Conservation (phyloP, 768 basidiomycete species). For the Russula compacta region DNA sequence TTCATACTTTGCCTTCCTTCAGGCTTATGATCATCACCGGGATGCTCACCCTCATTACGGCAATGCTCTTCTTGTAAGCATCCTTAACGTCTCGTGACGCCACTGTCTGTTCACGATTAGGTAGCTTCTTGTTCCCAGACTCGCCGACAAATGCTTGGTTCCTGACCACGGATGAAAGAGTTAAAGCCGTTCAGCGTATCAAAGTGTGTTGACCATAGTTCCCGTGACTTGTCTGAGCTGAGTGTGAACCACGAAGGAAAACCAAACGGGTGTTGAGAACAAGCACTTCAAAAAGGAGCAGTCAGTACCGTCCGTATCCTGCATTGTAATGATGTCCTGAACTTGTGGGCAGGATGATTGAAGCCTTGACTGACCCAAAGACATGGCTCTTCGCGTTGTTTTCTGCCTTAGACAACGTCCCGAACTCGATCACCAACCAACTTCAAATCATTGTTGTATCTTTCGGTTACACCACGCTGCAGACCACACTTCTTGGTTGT, state of each 20-base stretch:
- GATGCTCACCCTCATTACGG: slow-evolving; percentile 42
- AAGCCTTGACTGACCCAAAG: slow-evolving; percentile 59
- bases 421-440: slow-evolving; percentile 62
- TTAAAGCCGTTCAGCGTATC: slow-evolving; percentile 53
- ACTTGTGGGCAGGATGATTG: slow-evolving; percentile 42
- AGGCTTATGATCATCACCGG: slow-evolving; percentile 71
- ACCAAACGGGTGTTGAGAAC: slow-evolving; percentile 77
- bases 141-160: slow-evolving; percentile 72
- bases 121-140: slow-evolving; percentile 62
- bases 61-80: slow-evolving; percentile 46
- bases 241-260: slow-evolving; percentile 33
- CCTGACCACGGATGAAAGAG: slow-evolving; percentile 54
- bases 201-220: slow-evolving; percentile 35
- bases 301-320: slow-evolving; percentile 33
- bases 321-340: background rate
- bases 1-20: slow-evolving; percentile 9
- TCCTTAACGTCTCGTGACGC: background rate
- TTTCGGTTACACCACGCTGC: slow-evolving; percentile 53
- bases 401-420: slow-evolving; percentile 49
- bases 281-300: slow-evolving; percentile 75
- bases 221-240: background rate
- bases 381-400: slow-evolving; percentile 73
- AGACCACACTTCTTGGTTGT: slow-evolving; percentile 63
- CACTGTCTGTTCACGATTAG: background rate
- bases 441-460: slow-evolving; percentile 52